phyloP scores from a whole-genome alignment of 148 eudicot species.

The Linanthus parryae region DNA sequence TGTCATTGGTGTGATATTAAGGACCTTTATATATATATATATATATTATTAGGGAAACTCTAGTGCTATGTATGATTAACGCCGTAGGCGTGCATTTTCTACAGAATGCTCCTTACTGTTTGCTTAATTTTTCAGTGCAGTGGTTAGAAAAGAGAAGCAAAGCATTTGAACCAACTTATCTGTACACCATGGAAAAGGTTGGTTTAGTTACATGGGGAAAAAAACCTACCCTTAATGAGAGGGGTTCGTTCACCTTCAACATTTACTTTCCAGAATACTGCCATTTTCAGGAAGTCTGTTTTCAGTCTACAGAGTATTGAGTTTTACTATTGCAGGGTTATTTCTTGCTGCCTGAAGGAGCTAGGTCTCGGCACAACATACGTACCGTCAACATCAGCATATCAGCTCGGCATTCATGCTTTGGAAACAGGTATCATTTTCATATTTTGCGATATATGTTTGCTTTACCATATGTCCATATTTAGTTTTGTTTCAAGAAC shows the following conservation, averaged over 20 bases:
- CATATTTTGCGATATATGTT: not conserved
- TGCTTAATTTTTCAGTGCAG: conserved; percentile 60
- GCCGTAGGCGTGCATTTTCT: too few relatives aligned
- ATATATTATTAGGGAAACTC: too few relatives aligned
- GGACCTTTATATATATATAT: too few relatives aligned
- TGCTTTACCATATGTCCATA: not conserved
- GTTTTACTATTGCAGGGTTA: conserved; percentile 53
- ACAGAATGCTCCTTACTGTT: conserved; percentile 16
- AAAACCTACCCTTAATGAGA: too few relatives aligned
- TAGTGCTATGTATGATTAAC: too few relatives aligned
- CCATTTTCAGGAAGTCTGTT: not conserved
- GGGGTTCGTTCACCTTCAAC: too few relatives aligned
- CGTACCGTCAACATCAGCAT: conserved; percentile 75
- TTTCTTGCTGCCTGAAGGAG: conserved; percentile 89
- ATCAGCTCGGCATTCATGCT: conserved; percentile 90
- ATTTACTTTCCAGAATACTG: not conserved
- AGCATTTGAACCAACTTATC: conserved; percentile 87
- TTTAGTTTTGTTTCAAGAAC: too few relatives aligned
- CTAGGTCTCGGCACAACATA: conserved; percentile 66
- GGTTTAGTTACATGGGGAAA: too few relatives aligned
- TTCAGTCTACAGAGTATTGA: not conserved
- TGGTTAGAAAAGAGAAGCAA: conserved; percentile 86
- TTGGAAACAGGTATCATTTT: conserved; percentile 68
- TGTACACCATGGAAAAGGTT: conserved; percentile 91
- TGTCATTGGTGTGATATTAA: too few relatives aligned